These are phyloP conservation scores for Talaromyces sp. DNA, from an alignment of 2,329 filamentous ascomycete genomes.

Conservation along the genomic window DNA sequence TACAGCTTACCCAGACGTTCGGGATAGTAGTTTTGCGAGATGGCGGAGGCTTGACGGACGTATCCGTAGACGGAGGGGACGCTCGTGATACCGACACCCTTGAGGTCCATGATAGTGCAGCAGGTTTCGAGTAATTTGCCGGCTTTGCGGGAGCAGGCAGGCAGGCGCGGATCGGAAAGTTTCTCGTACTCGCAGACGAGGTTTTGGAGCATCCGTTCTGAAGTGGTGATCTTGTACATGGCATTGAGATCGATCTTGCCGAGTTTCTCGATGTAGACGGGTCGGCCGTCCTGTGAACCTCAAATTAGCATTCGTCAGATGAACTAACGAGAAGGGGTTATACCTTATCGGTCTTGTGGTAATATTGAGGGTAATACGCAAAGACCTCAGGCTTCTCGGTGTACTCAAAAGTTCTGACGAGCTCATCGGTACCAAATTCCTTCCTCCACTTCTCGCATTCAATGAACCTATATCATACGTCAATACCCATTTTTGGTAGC, in stretches of 20 bases:
- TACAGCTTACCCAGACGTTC: constrained; percentile 95
- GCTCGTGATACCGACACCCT: constrained; percentile 82
- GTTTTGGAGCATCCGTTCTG: constrained; percentile 93
- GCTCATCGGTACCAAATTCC: constrained; percentile 77
- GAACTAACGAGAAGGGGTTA: constrained; percentile 7
- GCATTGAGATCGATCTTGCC: constrained; percentile 86
- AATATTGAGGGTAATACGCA: constrained; percentile 96
- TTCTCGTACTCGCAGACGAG: constrained; percentile 98
- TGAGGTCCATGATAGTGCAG: constrained; percentile 97
- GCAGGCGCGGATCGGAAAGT: constrained; percentile 84
- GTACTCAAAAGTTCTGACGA: constrained; percentile 80
- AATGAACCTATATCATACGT: constrained; percentile 65
- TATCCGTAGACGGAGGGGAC: constrained; percentile 83
- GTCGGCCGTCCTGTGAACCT: constrained; percentile 74
- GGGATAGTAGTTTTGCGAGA: constrained; percentile 99
- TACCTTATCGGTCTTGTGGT: constrained; percentile 73
- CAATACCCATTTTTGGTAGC: neutral
- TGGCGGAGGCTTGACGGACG: constrained; percentile 75
- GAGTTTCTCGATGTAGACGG: constrained; percentile 94
- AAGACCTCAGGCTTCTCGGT: constrained; percentile 78
- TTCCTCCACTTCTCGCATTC: constrained; percentile 89
- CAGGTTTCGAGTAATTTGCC: constrained; percentile 91
- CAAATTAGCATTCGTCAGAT: neutral
- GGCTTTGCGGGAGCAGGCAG: constrained; percentile 89
- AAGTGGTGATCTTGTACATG: constrained; percentile 89